A percentile compares a stretch with the other conserved stretches of the same genome.
These are phyloP conservation scores for Passalora sequoiae DNA, from an alignment of 2,329 filamentous ascomycete genomes.

Conservation along the genomic window DNA sequence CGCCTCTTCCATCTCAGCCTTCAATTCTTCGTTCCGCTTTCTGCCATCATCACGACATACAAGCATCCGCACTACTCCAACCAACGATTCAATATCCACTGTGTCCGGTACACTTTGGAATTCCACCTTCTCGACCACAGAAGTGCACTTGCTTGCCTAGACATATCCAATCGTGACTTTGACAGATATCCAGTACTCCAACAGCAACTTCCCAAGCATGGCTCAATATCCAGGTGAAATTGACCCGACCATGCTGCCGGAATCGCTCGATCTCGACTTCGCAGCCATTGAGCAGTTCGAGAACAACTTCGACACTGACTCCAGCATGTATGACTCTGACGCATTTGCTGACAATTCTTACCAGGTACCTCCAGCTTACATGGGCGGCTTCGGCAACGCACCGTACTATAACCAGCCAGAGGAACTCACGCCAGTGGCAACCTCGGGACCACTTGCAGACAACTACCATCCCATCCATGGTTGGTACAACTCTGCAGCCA, in stretches of 20 bases:
- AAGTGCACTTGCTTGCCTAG: constrained; percentile 4
- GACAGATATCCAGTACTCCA: not conserved
- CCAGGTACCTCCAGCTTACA: not conserved
- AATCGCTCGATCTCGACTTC: not conserved
- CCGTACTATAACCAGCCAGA: not conserved
- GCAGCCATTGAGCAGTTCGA: not conserved
- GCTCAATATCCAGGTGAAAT: not conserved
- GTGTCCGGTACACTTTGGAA: constrained; percentile 8
- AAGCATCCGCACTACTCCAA: not conserved
- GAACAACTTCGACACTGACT: not conserved
- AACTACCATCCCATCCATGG: constrained; percentile 1
- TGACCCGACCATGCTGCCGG: not conserved
- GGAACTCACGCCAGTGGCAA: not conserved
- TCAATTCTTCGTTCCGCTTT: not conserved
- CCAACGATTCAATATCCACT: not conserved
- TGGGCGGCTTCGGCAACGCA: not conserved
- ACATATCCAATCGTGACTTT: constrained; percentile 1
- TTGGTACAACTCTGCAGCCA: constrained; percentile 3
- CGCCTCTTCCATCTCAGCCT: not conserved
- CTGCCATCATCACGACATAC: not conserved
- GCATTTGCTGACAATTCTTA: constrained; percentile 3
- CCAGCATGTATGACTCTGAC: not conserved
- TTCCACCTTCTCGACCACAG: not conserved
- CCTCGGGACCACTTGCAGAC: not conserved
- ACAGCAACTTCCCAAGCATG: not conserved